phyloP scores from a whole-genome alignment of 1,284 basidiomycete genomes.

The Singerocomus inundabilis region DNA sequence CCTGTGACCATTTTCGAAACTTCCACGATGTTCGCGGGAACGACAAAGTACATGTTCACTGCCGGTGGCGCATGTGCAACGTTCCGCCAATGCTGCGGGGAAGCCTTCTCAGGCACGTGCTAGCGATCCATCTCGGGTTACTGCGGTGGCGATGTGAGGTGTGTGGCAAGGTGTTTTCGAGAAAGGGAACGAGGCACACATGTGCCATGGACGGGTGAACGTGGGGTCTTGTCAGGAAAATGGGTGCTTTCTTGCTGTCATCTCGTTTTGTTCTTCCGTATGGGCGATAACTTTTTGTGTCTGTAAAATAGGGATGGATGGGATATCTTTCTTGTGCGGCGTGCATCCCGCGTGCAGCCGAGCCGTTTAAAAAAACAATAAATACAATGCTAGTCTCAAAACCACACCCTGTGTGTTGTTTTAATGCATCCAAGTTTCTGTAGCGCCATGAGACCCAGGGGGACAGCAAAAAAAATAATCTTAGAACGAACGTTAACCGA shows the following conservation, averaged over 20 bases:
- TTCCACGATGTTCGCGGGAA: slow-evolving; percentile 18
- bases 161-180: slow-evolving; percentile 18
- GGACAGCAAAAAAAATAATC: too few relatives aligned
- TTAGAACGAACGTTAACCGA: too few relatives aligned
- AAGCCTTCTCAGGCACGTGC: slow-evolving; percentile 17
- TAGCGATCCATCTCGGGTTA: slow-evolving; percentile 17
- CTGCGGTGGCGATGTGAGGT: slow-evolving; percentile 18
- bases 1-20: slow-evolving; percentile 12
- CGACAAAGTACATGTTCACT: slow-evolving; percentile 13
- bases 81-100: slow-evolving; percentile 19
- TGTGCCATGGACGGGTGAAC: slow-evolving; percentile 10
- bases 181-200: slow-evolving; percentile 16
- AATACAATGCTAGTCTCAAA: background rate
- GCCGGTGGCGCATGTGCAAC: slow-evolving; percentile 13
- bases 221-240: too few relatives aligned
- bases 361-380: background rate
- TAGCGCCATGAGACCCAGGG: background rate
- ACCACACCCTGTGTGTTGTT: background rate
- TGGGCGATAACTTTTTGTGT: too few relatives aligned
- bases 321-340: background rate
- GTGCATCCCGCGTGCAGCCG: background rate
- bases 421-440: too few relatives aligned
- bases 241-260: too few relatives aligned
- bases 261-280: too few relatives aligned
- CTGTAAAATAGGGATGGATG: too few relatives aligned